Evolutionary conservation across 1,284 basidiomycete genomes (phyloP), one percentile per base, ranked within the genome.

Genomic region (Retiboletus flavoniger): DNA sequence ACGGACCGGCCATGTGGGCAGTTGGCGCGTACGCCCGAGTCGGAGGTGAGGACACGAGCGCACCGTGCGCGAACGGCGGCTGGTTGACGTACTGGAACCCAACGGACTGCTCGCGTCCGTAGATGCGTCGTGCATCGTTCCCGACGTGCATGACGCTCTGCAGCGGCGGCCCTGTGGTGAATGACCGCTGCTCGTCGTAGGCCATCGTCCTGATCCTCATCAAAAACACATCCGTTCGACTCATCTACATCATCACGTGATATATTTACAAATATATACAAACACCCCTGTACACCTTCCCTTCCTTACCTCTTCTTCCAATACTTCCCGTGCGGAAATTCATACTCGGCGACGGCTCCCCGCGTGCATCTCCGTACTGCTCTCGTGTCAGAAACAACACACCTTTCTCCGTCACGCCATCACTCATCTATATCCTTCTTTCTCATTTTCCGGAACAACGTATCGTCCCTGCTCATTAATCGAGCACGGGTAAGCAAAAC

Each of bases 391-490:
- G 48, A 54, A 50, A 38, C 21, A 24, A 24, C 3, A 11, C 26
- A 11, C 39, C 49, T 50, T 26, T 50, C 35, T 55, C 59, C 55
- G 47, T 41, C 4, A 8, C 13, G 35, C 28, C 21, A 50, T 39
- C 24, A n/a, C 51, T 40, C 44, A 83, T 84, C 85, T 88, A 68
- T 89, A 89, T 5, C 87, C 88, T 62, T 89, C 88, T 10, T 74
- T 66, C 3, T 83, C 72, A 60, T 85, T 78, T 54, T 62, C 74
- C 0, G 89, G 88, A 1, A 91, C 85, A 60, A 93, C 93, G 74
- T 97, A 97, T 40, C 91, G 79, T 17, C 94, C 95, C 38, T 81
- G 77, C 17, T 74, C 64, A 75, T 95, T 95, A 76, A 97, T 95
- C 28, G 87, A 87, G 64, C 91, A 91, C 3, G 93, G 92, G 62